Base-by-base conservation (phyloP, 1,284 basidiomycete genomes). In the Puccinia coronata region DNA sequence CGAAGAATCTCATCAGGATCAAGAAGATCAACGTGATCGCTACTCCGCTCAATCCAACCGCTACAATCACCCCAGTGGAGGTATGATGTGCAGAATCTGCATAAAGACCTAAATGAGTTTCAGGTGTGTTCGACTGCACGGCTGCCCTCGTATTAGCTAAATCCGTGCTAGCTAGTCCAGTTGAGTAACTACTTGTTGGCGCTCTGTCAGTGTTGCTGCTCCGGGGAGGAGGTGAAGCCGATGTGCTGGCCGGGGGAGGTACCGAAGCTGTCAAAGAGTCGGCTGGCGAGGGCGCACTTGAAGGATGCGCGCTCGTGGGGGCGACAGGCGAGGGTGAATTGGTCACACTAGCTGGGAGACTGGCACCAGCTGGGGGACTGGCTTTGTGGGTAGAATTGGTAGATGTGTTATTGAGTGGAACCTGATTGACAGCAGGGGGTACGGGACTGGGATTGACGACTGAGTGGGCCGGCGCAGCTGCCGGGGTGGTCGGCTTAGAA, bases 51-150 rank as follows among this genome's bases (percentile, higher is more conserved):
- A 72, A 18, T 0, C 47, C 70, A 16, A 72, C 23, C 0, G 70
- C 47, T 11, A 53, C 51, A 16, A 72, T 72, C 25, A 72, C 14
- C 6, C 47, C 70, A 5, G 70, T 72, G 14, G 70, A 55, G 55
- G 34, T 51, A n/a, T 51, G 47, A 12, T 53, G 8, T 28, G 20
- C 14, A 34, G 67, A 16, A n/a, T n/a, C n/a, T 28, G 2, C 28
- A 25, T 9, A 2, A 49, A 16, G 41, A 34, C 25, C 41, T 5
- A n/a, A 49, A 28, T 47, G 39, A n/a, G 8, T 49, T 28, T 49
- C 47, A 3, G 47, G 41, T 14, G 12, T 47, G 16, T 69, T 69
- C 2, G 41, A 43, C 25, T 51, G n/a, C 67, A 34, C 25, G 23
- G n/a, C 41, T 36, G 67, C 31, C 41, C 18, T 63, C 34, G 59